Evolutionary conservation across 2,329 filamentous ascomycete genomes (phyloP).

Genomic region (Trichophyton benhamiae): DNA sequence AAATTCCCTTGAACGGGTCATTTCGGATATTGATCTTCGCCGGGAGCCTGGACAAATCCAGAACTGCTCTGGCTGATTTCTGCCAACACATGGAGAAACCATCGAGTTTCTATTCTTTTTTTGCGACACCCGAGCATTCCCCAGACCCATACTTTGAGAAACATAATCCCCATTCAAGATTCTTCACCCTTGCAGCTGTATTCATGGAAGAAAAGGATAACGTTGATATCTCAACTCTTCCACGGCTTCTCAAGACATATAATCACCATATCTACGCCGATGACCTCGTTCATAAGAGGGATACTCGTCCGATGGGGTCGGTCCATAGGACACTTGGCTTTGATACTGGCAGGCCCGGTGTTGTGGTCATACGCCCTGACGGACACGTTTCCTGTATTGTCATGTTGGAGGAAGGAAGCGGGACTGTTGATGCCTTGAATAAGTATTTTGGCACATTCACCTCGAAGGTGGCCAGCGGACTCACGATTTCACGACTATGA

Average conservation of each 20-base stretch:
- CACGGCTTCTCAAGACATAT: conserved; percentile 60
- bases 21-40: conserved; percentile 80
- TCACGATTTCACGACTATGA: conserved; percentile 16
- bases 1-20: conserved; percentile 75
- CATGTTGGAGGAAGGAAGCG: conserved; percentile 59
- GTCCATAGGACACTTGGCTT: conserved; percentile 83
- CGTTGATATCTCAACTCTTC: conserved; percentile 60
- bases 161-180: conserved; percentile 71
- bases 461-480: conserved; percentile 39
- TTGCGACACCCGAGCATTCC: conserved; percentile 42
- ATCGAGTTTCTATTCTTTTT: conserved; percentile 57
- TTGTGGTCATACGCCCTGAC: conserved; percentile 76
- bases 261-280: conserved; percentile 76
- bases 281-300: conserved; percentile 60
- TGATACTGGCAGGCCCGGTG: conserved; percentile 57
- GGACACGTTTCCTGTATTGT: conserved; percentile 74
- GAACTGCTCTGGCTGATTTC: conserved; percentile 57
- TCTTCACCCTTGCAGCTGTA: conserved; percentile 68
- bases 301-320: conserved; percentile 56
- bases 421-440: conserved; percentile 70
- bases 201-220: conserved; percentile 54
- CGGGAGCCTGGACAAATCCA: conserved; percentile 51
- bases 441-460: conserved; percentile 67
- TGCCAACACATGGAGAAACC: conserved; percentile 51
- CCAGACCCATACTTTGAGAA: conserved; percentile 62